Evolutionary conservation across 441 rosid species (phyloP), one percentile per base, ranked within the genome.

Genomic region (Syzygium syzygioides): DNA sequence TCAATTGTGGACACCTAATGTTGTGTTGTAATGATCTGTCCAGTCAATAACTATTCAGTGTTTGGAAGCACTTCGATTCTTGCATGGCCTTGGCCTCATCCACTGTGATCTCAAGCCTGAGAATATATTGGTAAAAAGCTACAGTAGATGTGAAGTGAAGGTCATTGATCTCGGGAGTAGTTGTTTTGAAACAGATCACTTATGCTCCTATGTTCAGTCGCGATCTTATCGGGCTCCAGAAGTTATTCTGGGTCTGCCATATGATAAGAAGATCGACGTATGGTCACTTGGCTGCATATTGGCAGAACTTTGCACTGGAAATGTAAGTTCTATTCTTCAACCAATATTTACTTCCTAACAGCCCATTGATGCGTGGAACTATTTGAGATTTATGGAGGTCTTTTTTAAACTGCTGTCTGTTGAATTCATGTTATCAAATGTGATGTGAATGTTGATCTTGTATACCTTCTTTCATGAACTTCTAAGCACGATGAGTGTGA

Each of bases 221-320:
- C 95, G 99, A 90, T 97, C 99, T 32, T 98, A 98, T 90, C 99
- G 99, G 53, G 99, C 99, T 34, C 99, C 99, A 34, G 99, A 98
- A 92, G 99, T 97, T 91, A 95, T 98, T 89, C 87, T 98, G 90
- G 98, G 99, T 66, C 98, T 95, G 94, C 93, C 99, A 9, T 98
- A 97, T 92, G 95, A 96, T 93, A 96, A 98, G 92, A 95, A 98
- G 96, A 98, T 97, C 57, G 99, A 98, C 41, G 84, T 97, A 37
- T 98, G 99, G 99, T 98, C 99, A 50, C 99, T 98, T 88, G 99
- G 99, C 92, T 98, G 99, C 95, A 98, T 98, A 91, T 93, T 98
- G 93, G 98, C 98, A 26, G 99, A 98, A 91, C 98, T 98, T 88
- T 98, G 99, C 91, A 96, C 98, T 48, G 99, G 99, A 91, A 96